These are phyloP conservation scores for Chiua virens DNA, from an alignment of 768 basidiomycete species.

Conservation along the genomic window DNA sequence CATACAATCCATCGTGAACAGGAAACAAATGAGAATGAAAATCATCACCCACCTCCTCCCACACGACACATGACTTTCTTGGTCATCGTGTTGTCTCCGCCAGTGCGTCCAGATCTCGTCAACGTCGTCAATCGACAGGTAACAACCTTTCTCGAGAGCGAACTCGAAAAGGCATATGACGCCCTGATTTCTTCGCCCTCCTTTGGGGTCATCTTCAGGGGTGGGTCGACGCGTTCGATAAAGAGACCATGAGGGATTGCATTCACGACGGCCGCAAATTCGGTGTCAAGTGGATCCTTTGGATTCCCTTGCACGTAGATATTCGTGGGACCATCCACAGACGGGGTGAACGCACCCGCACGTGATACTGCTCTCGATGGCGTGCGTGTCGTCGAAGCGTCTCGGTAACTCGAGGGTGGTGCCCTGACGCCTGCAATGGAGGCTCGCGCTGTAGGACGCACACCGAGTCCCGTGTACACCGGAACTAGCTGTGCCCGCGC, in stretches of 20 bases:
- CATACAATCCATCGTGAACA: neutral
- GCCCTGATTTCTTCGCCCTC: slow-evolving; percentile 81
- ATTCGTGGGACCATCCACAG: slow-evolving; percentile 51
- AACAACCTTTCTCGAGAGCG: slow-evolving; percentile 70
- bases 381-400: slow-evolving; percentile 51
- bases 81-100: slow-evolving; percentile 42
- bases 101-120: slow-evolving; percentile 52
- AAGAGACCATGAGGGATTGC: slow-evolving; percentile 73
- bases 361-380: slow-evolving; percentile 70
- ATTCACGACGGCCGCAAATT: slow-evolving; percentile 76
- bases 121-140: slow-evolving; percentile 80
- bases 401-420: slow-evolving; percentile 79
- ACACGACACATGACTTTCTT: slow-evolving; percentile 94
- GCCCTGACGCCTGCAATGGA: slow-evolving; percentile 41
- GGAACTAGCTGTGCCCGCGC: slow-evolving; percentile 61
- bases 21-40: neutral
- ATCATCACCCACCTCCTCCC: slow-evolving; percentile 67
- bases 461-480: slow-evolving; percentile 44
- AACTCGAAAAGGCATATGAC: slow-evolving; percentile 78
- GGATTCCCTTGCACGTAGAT: slow-evolving; percentile 64
- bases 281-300: slow-evolving; percentile 79
- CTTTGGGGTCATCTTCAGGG: slow-evolving; percentile 59
- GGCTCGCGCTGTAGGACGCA: slow-evolving; percentile 41
- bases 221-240: slow-evolving; percentile 81
- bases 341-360: slow-evolving; percentile 61